Conservation (phyloP, 78 protist species). For the Pirum gemmata region DNA sequence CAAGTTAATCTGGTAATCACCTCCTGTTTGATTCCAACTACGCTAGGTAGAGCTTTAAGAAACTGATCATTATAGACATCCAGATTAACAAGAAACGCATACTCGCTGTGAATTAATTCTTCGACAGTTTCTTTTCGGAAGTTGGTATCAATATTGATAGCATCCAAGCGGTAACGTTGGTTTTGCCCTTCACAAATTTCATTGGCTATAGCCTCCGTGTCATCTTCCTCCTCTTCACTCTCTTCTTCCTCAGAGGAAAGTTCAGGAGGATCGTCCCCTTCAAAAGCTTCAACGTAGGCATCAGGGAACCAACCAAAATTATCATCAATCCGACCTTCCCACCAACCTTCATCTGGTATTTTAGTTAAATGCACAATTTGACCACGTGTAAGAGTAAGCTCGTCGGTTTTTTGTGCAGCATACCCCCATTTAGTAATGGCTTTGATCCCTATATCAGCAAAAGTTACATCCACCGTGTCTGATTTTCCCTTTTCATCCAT, state of each 20-base stretch:
- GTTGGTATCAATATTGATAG: not conserved
- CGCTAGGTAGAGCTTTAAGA: not conserved
- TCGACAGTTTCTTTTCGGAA: not conserved
- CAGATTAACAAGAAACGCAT: not conserved
- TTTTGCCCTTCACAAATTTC: not conserved
- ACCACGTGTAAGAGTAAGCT: not conserved
- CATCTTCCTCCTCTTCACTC: conserved; percentile 26
- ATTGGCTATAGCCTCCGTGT: conserved; percentile 1
- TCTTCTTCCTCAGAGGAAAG: conserved; percentile 42
- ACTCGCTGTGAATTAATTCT: not conserved
- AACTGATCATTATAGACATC: not conserved
- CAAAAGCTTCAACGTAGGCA: not conserved
- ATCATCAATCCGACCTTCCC: conserved; percentile 21
- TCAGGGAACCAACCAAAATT: conserved; percentile 15
- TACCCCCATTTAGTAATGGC: conserved; percentile 28
- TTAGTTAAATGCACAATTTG: not conserved
- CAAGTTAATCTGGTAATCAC: not conserved
- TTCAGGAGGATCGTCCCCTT: not conserved
- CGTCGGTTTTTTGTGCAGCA: conserved; percentile 29
- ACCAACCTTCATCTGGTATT: conserved; percentile 21
- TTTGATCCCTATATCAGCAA: not conserved
- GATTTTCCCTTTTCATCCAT: no score
- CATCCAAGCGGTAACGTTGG: not conserved
- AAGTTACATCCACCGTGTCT: conserved; percentile 3
- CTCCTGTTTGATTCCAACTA: not conserved